These are phyloP conservation scores for Rhodotorula diobovata DNA, from an alignment of 768 basidiomycete species.

Conservation along the genomic window DNA sequence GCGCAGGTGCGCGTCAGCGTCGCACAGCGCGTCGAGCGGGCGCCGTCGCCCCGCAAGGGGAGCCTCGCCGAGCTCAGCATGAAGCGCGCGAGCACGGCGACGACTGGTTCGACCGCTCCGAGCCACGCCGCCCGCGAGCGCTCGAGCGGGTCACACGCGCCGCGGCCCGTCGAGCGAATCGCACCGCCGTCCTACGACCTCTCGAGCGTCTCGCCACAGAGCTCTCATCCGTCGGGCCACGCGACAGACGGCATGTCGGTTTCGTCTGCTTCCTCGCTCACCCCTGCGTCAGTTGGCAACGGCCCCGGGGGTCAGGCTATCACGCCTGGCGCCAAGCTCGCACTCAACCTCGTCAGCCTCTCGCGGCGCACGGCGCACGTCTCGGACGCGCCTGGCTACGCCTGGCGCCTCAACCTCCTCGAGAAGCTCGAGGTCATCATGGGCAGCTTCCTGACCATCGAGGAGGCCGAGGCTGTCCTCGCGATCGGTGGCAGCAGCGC, in stretches of 20 bases:
- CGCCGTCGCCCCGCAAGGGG: conserved; percentile 6
- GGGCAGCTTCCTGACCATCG: conserved; percentile 26
- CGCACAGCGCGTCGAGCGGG: conserved; percentile 15
- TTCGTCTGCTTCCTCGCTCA: neutral
- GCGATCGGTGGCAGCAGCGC: conserved; percentile 9
- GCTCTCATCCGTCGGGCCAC: neutral
- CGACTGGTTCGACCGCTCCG: neutral
- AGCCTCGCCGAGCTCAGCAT: conserved; percentile 3
- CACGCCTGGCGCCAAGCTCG: conserved; percentile 15
- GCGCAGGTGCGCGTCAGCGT: conserved; percentile 11
- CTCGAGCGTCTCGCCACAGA: neutral
- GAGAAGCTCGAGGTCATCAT: conserved; percentile 35
- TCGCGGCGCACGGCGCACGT: conserved; percentile 29
- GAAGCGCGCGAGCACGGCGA: neutral
- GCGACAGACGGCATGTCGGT: neutral
- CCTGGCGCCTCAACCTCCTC: conserved; percentile 31
- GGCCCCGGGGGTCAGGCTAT: neutral
- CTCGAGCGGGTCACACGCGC: neutral
- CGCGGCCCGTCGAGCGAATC: conserved; percentile 10
- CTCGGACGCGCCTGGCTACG: conserved; percentile 28
- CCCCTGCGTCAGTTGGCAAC: neutral
- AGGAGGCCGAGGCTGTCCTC: conserved; percentile 32
- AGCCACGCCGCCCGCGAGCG: neutral
- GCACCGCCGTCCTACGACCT: conserved; percentile 2
- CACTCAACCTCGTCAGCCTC: conserved; percentile 29